phyloP scores from a whole-genome alignment of 352 stramenopile genomes.

The Pythium aristosporum region DNA sequence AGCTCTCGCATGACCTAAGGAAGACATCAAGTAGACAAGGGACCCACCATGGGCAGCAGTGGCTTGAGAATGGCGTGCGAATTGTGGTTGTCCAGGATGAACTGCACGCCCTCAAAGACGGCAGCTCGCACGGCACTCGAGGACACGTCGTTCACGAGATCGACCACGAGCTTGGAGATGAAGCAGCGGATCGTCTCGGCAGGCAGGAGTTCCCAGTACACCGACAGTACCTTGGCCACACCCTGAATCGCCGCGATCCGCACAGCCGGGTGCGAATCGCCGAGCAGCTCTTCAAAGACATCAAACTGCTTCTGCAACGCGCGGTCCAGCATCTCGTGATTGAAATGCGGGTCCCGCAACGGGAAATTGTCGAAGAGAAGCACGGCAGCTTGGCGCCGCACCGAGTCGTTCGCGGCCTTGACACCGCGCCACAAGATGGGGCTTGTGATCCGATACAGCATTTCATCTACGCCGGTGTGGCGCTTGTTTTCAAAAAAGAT shows the following conservation, averaged over 20 bases:
- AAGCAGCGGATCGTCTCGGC: conserved; percentile 81
- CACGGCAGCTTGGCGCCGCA: conserved; percentile 77
- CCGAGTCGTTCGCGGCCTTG: conserved; percentile 80
- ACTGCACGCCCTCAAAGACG: conserved; percentile 82
- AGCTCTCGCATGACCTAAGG: not conserved
- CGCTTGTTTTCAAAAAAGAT: conserved; percentile 89
- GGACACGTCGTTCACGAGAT: conserved; percentile 79
- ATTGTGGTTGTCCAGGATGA: conserved; percentile 87
- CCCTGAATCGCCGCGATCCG: conserved; percentile 81
- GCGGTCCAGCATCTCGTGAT: conserved; percentile 72
- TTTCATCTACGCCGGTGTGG: conserved; percentile 76
- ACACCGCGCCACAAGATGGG: conserved; percentile 85
- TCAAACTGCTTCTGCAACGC: conserved; percentile 85
- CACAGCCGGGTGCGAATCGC: conserved; percentile 71
- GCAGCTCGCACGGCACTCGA: conserved; percentile 76
- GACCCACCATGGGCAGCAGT: conserved; percentile 73
- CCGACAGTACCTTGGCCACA: conserved; percentile 75
- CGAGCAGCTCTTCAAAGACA: conserved; percentile 70
- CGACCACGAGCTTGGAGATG: conserved; percentile 75
- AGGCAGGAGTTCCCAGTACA: conserved; percentile 86
- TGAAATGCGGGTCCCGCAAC: conserved; percentile 71
- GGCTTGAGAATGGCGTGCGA: conserved; percentile 84
- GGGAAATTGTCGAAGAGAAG: conserved; percentile 87
- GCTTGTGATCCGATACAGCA: conserved; percentile 82
- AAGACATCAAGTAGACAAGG: not conserved